Base-by-base conservation (phyloP, 2,329 filamentous ascomycete species). In the Diaporthe citrichinensis region DNA sequence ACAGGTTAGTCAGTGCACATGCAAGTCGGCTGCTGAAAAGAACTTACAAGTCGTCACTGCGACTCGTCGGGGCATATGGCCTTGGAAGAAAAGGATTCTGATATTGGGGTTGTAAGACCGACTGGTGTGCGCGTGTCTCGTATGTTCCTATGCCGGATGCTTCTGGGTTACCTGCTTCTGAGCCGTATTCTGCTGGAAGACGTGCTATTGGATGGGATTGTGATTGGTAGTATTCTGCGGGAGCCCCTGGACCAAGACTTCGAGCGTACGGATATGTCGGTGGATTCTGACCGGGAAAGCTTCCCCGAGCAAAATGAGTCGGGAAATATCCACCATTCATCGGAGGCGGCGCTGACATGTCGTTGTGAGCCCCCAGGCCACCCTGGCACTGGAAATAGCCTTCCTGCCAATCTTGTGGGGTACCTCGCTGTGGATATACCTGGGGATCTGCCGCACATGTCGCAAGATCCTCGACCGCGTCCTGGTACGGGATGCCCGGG, bases 1-100 rank as follows among this genome's bases (percentile, higher is more conserved):
- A 46, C 1, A 6, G 5, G 44, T 8, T 8, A 17, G 44, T 46
- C 17, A 46, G 44, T 46, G 44, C 23, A 15, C 17, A 3, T 46
- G 15, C 44, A 15, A 46, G 17, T 20, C 23, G 17, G 6, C 4
- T 8, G 17, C 17, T 20, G 6, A 2, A 1, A 46, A 20, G 3
- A 46, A 20, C 44, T 46, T 20, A 46, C 44, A 20, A 4, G 6
- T 46, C 44, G 15, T 46, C 17, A 20, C 44, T 46, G 44, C 6
- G 44, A 23, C 7, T 17, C 17, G 44, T 46, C 44, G 44, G 98
- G 90, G 49, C 23, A 51, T 25, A 1, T 51, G 49, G 10, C 49
- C 23, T 4, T 25, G 49, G 49, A 51, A 51, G 23, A 25, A 51
- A 51, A 51, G 49, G 49, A 51, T 51, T 51, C 6, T 4, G 23